Percentiles rank a stretch among this genome's conserved stretches.
These are phyloP conservation scores for Acacia pycnantha DNA, from an alignment of 331 rosid species.

Conservation along the genomic window DNA sequence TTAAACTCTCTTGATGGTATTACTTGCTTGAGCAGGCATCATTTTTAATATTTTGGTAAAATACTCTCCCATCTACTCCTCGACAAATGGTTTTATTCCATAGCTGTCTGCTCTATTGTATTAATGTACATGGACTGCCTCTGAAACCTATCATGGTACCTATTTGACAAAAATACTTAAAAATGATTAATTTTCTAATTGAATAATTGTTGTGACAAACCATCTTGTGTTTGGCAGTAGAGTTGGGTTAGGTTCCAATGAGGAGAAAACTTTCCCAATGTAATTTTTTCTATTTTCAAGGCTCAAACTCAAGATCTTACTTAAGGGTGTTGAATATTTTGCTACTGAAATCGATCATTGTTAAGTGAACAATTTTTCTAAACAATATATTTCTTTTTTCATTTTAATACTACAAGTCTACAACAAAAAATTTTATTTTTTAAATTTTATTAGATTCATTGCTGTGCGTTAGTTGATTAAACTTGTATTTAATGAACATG, in stretches of 20 bases:
- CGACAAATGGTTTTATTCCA: neutral
- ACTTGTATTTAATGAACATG: neutral
- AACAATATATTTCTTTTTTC: neutral
- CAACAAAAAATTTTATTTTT: too few species aligned
- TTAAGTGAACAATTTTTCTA: neutral
- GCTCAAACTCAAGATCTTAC: neutral
- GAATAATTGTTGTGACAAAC: neutral
- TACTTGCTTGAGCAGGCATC: neutral
- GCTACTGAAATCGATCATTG: neutral
- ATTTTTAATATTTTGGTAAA: neutral
- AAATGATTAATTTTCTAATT: neutral
- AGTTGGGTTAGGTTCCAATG: neutral
- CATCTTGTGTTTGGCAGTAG: neutral
- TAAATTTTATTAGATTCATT: too few species aligned
- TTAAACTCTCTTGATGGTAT: neutral
- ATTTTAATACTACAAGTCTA: too few species aligned
- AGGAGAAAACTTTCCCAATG: neutral
- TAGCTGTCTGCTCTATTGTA: neutral
- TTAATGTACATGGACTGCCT: neutral
- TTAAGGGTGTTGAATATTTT: neutral
- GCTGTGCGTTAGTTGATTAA: neutral
- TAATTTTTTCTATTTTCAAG: neutral
- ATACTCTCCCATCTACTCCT: neutral
- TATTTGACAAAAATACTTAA: slow-evolving; percentile 7
- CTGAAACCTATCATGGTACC: neutral